Conservation (phyloP, 2,329 filamentous ascomycete genomes). For the Trichophaea hybrida region DNA sequence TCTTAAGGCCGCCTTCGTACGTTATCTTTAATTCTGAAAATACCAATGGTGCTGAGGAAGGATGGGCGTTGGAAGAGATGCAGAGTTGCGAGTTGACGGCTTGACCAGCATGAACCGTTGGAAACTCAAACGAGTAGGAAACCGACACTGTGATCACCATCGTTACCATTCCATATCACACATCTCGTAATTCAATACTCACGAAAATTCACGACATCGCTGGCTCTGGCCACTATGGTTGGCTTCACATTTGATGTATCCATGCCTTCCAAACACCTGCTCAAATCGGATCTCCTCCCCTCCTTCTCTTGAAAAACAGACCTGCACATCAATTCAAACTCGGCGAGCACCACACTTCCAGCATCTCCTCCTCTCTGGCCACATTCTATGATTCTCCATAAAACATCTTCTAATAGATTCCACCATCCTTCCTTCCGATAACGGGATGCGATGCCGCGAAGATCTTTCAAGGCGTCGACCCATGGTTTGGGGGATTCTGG, state of each 20-base stretch:
- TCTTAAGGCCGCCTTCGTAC: constrained; percentile 45
- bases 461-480: constrained; percentile 40
- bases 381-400: constrained; percentile 46
- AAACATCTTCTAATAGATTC: constrained; percentile 44
- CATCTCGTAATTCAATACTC: neutral
- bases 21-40: constrained; percentile 41
- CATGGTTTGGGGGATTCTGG: constrained; percentile 35
- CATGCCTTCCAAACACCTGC: constrained; percentile 42
- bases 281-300: constrained; percentile 49
- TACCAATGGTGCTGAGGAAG: constrained; percentile 39
- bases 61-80: constrained; percentile 43
- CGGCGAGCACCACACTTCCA: constrained; percentile 45
- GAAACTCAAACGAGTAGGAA: constrained; percentile 44
- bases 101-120: constrained; percentile 49
- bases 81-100: constrained; percentile 43
- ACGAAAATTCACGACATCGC: constrained; percentile 39
- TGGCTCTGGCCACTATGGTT: constrained; percentile 39
- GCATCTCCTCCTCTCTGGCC: constrained; percentile 40
- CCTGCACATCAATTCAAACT: constrained; percentile 43
- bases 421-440: constrained; percentile 48
- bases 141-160: constrained; percentile 32
- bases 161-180: neutral
- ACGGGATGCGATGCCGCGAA: constrained; percentile 43
- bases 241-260: constrained; percentile 35
- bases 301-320: constrained; percentile 41